These are phyloP conservation scores for Neonectria faginata DNA, from an alignment of 2,329 filamentous ascomycete genomes.

Conservation along the genomic window DNA sequence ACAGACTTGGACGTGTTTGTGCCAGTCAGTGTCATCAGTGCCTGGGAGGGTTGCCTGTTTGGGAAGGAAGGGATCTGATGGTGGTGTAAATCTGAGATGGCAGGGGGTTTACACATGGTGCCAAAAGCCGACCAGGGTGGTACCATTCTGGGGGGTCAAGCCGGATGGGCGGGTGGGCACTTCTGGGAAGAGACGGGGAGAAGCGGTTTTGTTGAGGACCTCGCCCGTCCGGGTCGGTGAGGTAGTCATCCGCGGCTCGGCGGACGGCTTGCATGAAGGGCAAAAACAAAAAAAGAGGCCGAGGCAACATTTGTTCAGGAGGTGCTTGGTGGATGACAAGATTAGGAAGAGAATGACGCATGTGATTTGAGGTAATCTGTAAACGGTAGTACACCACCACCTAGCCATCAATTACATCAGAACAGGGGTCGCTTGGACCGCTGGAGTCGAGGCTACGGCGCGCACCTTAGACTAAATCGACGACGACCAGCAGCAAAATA, in stretches of 20 bases:
- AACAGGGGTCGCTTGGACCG: slow-evolving; percentile 1
- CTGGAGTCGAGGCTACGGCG: slow-evolving; percentile 2
- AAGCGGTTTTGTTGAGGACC: slow-evolving; percentile 28
- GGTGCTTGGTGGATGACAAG: background rate
- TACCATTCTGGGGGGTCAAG: slow-evolving; percentile 13
- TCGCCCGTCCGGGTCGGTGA: slow-evolving; percentile 23
- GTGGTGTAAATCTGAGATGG: background rate
- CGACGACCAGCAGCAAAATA: slow-evolving; percentile 8
- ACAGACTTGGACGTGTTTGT: background rate
- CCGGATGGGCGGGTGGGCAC: slow-evolving; percentile 18
- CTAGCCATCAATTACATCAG: slow-evolving; percentile 2
- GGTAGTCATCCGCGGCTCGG: slow-evolving; percentile 9
- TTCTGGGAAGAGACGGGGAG: slow-evolving; percentile 19
- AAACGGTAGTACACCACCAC: background rate
- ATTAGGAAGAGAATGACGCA: background rate
- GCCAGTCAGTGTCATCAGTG: background rate
- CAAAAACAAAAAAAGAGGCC: background rate
- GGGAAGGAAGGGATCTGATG: slow-evolving; percentile 9
- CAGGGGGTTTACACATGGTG: slow-evolving; percentile 9
- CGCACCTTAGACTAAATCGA: background rate
- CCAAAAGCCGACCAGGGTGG: slow-evolving; percentile 13
- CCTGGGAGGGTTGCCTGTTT: slow-evolving; percentile 8
- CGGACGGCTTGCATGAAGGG: background rate
- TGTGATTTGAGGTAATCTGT: slow-evolving; percentile 1
- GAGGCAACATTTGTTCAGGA: background rate